phyloP scores from a whole-genome alignment of 2,329 filamentous ascomycete genomes.

The Pseudodiploospora longispora region DNA sequence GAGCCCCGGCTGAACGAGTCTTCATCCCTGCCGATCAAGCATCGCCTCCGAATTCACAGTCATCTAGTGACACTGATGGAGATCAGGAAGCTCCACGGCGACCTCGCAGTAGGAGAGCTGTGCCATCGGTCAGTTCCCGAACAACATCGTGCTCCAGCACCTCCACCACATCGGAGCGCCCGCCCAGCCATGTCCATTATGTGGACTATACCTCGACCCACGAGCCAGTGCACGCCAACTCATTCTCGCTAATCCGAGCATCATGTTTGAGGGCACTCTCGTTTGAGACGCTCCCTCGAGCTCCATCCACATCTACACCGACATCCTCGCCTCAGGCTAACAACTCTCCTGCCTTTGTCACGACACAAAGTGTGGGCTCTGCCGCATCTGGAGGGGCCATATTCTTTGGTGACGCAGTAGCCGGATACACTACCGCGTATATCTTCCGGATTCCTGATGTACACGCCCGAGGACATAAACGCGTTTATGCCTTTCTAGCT shows the following conservation, averaged over 20 bases:
- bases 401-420: constrained; percentile 57
- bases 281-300: constrained; percentile 56
- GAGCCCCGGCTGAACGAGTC: constrained; percentile 51
- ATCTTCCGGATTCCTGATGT: constrained; percentile 63
- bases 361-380: constrained; percentile 44
- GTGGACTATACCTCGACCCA: constrained; percentile 62
- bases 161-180: constrained; percentile 38
- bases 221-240: constrained; percentile 52
- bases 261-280: constrained; percentile 60
- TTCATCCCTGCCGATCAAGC: constrained; percentile 38
- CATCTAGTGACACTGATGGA: constrained; percentile 43
- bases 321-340: constrained; percentile 27
- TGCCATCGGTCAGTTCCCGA: constrained; percentile 34
- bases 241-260: constrained; percentile 58
- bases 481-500: constrained; percentile 61
- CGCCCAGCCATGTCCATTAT: constrained; percentile 52
- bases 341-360: constrained; percentile 43
- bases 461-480: constrained; percentile 58
- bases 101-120: constrained; percentile 31
- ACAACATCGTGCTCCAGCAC: constrained; percentile 45
- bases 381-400: constrained; percentile 56
- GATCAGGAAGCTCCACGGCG: constrained; percentile 37
- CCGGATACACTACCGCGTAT: constrained; percentile 62
- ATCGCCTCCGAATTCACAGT: constrained; percentile 45
- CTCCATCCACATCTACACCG: constrained; percentile 35